Percentiles rank a stretch among this genome's conserved stretches.
phyloP scores from a whole-genome alignment of 768 basidiomycete genomes.

The Boletellus ananas region DNA sequence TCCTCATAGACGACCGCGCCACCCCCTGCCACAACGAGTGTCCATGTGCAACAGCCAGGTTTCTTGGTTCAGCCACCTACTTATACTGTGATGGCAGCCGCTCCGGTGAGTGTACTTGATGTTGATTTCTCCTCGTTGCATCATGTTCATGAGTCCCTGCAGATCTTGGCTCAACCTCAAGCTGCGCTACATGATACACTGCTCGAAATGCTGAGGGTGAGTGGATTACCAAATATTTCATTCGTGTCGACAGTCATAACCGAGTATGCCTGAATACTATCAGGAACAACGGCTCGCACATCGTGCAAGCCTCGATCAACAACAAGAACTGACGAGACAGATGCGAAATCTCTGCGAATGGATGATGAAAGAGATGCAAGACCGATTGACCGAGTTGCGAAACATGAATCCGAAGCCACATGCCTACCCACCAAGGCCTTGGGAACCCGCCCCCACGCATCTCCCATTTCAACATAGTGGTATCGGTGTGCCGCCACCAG shows the following conservation, averaged over 20 bases:
- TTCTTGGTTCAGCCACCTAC: background rate
- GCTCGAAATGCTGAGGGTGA: conserved; percentile 7
- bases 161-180: background rate
- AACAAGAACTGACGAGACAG: conserved; percentile 2
- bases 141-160: background rate
- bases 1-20: background rate
- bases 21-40: background rate
- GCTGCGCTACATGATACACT: background rate
- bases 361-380: conserved; percentile 9
- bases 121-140: background rate
- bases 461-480: background rate
- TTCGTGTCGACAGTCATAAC: background rate
- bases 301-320: conserved; percentile 2
- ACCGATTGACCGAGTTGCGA: background rate
- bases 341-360: conserved; percentile 1
- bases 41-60: background rate
- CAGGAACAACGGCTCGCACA: conserved; percentile 8
- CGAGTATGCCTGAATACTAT: background rate
- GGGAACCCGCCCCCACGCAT: background rate
- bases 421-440: background rate
- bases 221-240: background rate
- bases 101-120: background rate
- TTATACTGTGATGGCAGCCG: background rate
- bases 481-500: background rate
- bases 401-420: background rate